phyloP scores from a whole-genome alignment of 1,284 basidiomycete species.

The Pyrrhoderma noxium region DNA sequence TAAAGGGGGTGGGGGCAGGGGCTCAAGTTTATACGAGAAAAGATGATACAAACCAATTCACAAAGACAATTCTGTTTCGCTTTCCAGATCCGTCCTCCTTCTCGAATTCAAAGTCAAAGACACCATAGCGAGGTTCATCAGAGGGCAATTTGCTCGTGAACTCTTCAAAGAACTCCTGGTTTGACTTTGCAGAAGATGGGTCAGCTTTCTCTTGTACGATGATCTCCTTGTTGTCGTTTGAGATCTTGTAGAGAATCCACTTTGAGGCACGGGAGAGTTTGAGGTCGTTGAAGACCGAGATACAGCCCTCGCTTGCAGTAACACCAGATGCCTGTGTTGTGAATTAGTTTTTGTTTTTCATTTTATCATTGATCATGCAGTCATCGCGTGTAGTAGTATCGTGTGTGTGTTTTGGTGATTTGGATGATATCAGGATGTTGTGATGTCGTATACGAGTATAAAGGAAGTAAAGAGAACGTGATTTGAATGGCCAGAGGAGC shows the following conservation, averaged over 20 bases:
- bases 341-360: too few species aligned
- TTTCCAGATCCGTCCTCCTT: constrained; percentile 69
- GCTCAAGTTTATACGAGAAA: too few species aligned
- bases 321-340: constrained; percentile 70
- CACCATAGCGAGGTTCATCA: constrained; percentile 77
- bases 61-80: constrained; percentile 76
- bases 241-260: constrained; percentile 84
- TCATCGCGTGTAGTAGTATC: constrained; percentile 22
- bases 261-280: constrained; percentile 81
- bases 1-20: too few species aligned
- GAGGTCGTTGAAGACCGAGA: constrained; percentile 63
- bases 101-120: constrained; percentile 90
- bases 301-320: constrained; percentile 50
- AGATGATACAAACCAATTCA: constrained; percentile 36
- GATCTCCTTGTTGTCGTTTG: constrained; percentile 59
- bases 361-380: too few species aligned
- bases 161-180: constrained; percentile 24
- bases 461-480: too few species aligned
- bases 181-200: neutral
- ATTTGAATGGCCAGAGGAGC: too few species aligned
- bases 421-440: too few species aligned
- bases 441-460: too few species aligned
- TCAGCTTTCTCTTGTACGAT: constrained; percentile 46
- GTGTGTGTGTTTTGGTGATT: neutral
- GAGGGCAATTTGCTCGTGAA: constrained; percentile 77